Percentiles rank a stretch among this genome's conserved stretches.
Conservation (phyloP, 2,329 filamentous ascomycete genomes). For the Trichoderma atrobrunneum region DNA sequence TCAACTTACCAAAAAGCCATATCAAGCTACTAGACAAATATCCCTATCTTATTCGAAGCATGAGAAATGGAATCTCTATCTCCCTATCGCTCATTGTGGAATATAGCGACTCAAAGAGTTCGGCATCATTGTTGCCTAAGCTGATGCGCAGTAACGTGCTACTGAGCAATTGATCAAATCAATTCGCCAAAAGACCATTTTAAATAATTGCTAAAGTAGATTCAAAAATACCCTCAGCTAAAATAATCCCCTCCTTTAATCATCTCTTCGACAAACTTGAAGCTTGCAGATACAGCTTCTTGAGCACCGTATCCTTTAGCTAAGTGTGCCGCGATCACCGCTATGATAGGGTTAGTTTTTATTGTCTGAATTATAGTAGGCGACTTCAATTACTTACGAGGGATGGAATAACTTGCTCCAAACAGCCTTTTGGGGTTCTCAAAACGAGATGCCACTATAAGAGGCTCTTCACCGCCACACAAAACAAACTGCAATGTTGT, state of each 20-base stretch:
- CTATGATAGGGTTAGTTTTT: background rate
- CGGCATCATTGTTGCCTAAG: no score
- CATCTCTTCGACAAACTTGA: background rate
- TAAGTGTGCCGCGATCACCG: background rate
- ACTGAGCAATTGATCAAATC: background rate
- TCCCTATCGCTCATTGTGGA: no score
- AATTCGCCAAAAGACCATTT: background rate
- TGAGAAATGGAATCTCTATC: no score
- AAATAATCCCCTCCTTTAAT: background rate
- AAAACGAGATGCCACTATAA: background rate
- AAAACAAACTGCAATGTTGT: background rate
- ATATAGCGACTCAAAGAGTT: no score
- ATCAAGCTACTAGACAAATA: background rate
- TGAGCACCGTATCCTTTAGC: background rate
- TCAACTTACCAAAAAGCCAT: background rate
- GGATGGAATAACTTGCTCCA: background rate
- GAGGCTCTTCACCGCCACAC: background rate
- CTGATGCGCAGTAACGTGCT: background rate
- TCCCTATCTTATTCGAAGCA: no score
- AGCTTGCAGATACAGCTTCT: background rate
- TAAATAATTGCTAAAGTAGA: background rate
- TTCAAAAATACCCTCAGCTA: background rate
- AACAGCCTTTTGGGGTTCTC: background rate
- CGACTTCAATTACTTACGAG: background rate
- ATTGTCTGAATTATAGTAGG: background rate